These are phyloP conservation scores for Isoetes engelmannii DNA, from an alignment of 83 land plant species.

Conservation along the genomic window DNA sequence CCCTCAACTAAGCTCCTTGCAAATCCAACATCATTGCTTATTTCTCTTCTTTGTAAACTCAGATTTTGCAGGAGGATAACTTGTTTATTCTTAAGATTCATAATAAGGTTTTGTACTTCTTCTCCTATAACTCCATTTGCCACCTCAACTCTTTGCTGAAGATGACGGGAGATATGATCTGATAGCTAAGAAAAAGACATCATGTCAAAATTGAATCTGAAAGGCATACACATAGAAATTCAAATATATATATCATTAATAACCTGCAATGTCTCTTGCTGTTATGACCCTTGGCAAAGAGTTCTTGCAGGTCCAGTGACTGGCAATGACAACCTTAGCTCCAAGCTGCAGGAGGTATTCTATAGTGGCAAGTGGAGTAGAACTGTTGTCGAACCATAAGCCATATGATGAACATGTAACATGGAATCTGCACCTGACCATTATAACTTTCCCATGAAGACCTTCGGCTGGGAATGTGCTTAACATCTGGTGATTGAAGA, in stretches of 20 bases:
- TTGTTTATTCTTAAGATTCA: neutral
- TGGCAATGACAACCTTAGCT: slow-evolving; percentile 45
- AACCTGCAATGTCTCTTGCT: slow-evolving; percentile 46
- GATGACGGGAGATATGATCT: slow-evolving; percentile 51
- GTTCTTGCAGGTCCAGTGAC: slow-evolving; percentile 30
- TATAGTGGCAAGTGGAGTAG: slow-evolving; percentile 44
- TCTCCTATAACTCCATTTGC: slow-evolving; percentile 19
- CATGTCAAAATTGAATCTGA: neutral
- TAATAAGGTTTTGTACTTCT: slow-evolving; percentile 5
- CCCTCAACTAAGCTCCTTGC: slow-evolving; percentile 6
- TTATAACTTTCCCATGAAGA: slow-evolving; percentile 40
- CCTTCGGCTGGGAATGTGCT: slow-evolving; percentile 44
- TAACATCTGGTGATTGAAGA: slow-evolving; percentile 59
- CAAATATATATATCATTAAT: neutral
- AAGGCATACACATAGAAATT: neutral
- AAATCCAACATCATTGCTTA: neutral
- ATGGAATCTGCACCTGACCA: slow-evolving; percentile 60
- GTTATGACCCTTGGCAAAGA: neutral
- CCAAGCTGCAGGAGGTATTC: slow-evolving; percentile 47
- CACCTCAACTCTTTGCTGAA: slow-evolving; percentile 38
- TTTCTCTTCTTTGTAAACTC: slow-evolving; percentile 4
- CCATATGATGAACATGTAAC: slow-evolving; percentile 14
- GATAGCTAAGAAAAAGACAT: slow-evolving; percentile 5
- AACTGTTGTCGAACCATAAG: slow-evolving; percentile 2
- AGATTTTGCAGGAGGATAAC: slow-evolving; percentile 13